Evolutionary conservation across 352 stramenopile genomes (phyloP).

Genomic region (Globisporangium mamillatum): DNA sequence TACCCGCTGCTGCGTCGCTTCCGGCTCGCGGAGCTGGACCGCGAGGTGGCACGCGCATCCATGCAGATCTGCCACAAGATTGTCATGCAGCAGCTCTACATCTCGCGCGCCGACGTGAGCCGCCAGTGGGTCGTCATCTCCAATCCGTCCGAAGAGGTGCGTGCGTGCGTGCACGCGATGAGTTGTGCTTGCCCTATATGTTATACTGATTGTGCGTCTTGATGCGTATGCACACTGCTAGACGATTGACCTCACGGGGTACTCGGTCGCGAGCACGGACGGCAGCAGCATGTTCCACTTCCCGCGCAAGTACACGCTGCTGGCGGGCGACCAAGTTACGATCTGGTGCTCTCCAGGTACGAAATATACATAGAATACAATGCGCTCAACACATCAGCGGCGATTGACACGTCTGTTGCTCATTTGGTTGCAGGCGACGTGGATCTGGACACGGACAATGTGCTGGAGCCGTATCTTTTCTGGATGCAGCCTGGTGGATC

Average conservation of each 20-base stretch:
- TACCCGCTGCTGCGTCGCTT: slow-evolving; percentile 63
- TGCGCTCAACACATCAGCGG: background rate
- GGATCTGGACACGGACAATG: slow-evolving; percentile 70
- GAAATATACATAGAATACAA: background rate
- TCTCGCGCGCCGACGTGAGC: slow-evolving; percentile 59
- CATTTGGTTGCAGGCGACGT: slow-evolving; percentile 23
- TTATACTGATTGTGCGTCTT: background rate
- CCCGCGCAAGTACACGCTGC: slow-evolving; percentile 60
- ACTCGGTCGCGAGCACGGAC: slow-evolving; percentile 46
- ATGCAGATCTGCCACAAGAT: slow-evolving; percentile 86
- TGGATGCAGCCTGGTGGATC: slow-evolving; percentile 63
- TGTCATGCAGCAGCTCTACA: slow-evolving; percentile 86
- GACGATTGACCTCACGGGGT: slow-evolving; percentile 68
- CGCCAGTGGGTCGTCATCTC: slow-evolving; percentile 86
- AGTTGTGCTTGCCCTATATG: background rate
- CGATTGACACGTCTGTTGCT: background rate
- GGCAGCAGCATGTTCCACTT: slow-evolving; percentile 59
- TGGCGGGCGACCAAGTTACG: slow-evolving; percentile 76
- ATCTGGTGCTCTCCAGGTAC: slow-evolving; percentile 70
- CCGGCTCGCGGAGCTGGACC: slow-evolving; percentile 58
- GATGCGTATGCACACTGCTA: background rate
- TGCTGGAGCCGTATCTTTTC: slow-evolving; percentile 80
- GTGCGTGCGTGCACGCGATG: background rate
- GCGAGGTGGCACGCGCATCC: slow-evolving; percentile 59
- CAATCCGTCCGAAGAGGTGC: slow-evolving; percentile 65